Conservation (phyloP, 2,329 filamentous ascomycete species). For the Colletotrichum simmondsii region DNA sequence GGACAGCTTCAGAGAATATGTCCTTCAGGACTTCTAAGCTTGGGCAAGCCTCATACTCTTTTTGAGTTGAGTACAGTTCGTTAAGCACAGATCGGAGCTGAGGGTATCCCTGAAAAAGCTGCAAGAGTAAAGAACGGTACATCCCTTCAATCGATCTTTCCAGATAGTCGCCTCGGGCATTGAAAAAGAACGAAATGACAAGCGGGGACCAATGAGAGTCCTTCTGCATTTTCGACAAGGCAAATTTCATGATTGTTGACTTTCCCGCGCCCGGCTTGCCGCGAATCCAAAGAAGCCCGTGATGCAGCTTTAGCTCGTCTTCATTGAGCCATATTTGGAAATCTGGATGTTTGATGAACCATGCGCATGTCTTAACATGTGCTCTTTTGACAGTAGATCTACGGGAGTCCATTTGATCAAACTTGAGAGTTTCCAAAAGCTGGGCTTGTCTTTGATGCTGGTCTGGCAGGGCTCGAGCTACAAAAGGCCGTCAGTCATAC, state of each 20-base stretch:
- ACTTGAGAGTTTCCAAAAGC: slow-evolving; percentile 29
- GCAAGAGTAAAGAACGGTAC: slow-evolving; percentile 20
- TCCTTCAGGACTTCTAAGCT: not conserved
- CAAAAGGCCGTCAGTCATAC: too few species aligned
- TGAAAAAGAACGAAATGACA: slow-evolving; percentile 27
- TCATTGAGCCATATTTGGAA: slow-evolving; percentile 33
- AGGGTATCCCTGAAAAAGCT: not conserved
- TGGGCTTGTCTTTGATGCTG: not conserved
- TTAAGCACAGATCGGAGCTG: not conserved
- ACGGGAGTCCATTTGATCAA: slow-evolving; percentile 31
- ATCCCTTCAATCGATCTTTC: slow-evolving; percentile 24
- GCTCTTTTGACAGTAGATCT: slow-evolving; percentile 24
- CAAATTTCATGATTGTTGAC: slow-evolving; percentile 14
- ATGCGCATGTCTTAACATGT: slow-evolving; percentile 36
- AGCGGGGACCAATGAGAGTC: rapidly evolving
- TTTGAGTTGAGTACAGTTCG: slow-evolving; percentile 37
- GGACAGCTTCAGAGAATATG: not conserved
- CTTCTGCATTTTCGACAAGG: not conserved
- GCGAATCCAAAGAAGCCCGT: slow-evolving; percentile 9
- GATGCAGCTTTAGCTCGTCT: rapidly evolving
- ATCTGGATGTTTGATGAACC: slow-evolving; percentile 26
- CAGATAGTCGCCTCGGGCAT: slow-evolving; percentile 18
- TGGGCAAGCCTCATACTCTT: rapidly evolving
- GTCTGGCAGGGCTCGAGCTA: not conserved
- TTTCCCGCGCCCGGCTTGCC: slow-evolving; percentile 17